Evolutionary conservation across 352 stramenopile genomes (phyloP), one percentile per base, ranked within the genome.

Genomic region (Pythium phragmitis): DNA sequence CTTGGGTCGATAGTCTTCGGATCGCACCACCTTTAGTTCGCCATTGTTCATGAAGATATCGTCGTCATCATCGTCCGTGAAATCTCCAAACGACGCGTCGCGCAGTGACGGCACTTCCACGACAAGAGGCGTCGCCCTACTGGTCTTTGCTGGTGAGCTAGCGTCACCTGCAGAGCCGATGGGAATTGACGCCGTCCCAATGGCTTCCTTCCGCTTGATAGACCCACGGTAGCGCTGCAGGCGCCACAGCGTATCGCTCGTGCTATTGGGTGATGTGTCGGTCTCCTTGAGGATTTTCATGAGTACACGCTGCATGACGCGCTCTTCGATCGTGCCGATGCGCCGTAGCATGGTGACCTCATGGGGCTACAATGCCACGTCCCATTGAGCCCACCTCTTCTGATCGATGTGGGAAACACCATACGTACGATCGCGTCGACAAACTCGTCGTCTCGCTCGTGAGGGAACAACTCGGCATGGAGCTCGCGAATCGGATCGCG

Each of bases 301-400:
- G 43, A 89, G 72, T 28, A 90, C 70, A 21, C 80, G 79, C 67
- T 87, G 81, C 79, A 87, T 90, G 19, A 76, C 64, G 5, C 81
- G 79, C 60, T 88, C 79, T 56, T 88, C 77, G 36, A 88, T 84
- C 7, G 70, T 61, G 1, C 81, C 81, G 23, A 90, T 85, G 28
- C 71, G 72, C 4, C 75, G 76, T 34, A 88, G 61, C 57, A 73
- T 76, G 55, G 30, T 76, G n/a, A 76, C 30, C 14, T 82, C 74
- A 33, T 76, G 60, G 45, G 63, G 72, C 74, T 80, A 19, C 1
- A 26, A 7, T 9, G 14, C 2, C 21, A 50, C n/a, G 2, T 7
- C 11, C 12, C 2, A 3, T 13, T 43, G 16, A 43, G 37, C 16
- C 16, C 6, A 43, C 2, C 37, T 2, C 6, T 30, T 30, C 26